Evolutionary conservation across 1,139 yeast genomes (phyloP), one percentile per base, ranked within the genome.

Genomic region (Pneumocystis carinii): DNA sequence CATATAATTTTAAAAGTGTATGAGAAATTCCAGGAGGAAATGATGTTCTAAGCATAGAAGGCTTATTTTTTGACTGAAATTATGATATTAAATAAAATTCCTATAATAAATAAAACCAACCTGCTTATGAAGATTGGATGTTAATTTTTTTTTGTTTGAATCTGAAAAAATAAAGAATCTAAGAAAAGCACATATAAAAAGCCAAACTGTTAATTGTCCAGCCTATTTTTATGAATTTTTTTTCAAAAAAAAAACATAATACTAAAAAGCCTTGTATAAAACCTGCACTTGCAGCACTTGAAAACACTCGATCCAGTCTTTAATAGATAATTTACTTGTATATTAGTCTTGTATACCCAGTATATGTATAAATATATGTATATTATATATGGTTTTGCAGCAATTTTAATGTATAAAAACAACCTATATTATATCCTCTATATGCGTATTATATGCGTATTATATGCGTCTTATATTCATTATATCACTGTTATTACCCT

Each of bases 81-180:
- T 70, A 24, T 35, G n/a, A 66, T 63, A 38, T 68, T 61, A 19
- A 65, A 66, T 55, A 65, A 7, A 8, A 42, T 39, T 60, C 15
- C 58, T 66, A n/a, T 68, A 60, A 17, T 67, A 66, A 19, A 71
- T 67, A 10, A 56, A 37, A 35, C 38, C 41, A 27, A 62, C 29
- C 41, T 61, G 55, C 32, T 14, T 64, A 24, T 19, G 24, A 17
- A 56, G 39, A 14, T n/a, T 39, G 10, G 42, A 37, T 39, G 14
- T 5, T 29, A 57, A 39, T 7, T 14, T 8, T 17, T 27, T 74
- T 70, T 56, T 80, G 68, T 70, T 79, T 63, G 77, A 82, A 67
- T 90, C 97, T 55, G 95, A 88, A 73, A 92, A 92, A 1, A 92
- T 86, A 71, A 92, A 92, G 74, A 89, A 90, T 72, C 87, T 84